phyloP scores from a whole-genome alignment of 2,329 filamentous ascomycete species.

The Thielaviopsis ethacetica region DNA sequence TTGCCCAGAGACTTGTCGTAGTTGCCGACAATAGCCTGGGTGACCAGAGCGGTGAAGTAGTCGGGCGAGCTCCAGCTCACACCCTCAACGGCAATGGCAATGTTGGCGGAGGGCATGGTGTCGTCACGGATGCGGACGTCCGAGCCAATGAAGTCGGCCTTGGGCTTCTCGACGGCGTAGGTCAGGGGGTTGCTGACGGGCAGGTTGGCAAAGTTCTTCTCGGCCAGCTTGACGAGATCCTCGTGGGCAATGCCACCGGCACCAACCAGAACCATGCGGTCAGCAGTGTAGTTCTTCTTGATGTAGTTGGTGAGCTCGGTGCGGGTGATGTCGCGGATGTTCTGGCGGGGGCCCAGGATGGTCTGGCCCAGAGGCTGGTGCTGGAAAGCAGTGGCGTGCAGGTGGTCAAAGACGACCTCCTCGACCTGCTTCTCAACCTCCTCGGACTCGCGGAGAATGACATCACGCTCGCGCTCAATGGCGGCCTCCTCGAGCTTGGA shows the following conservation, averaged over 20 bases:
- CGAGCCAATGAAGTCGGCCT: conserved; percentile 90
- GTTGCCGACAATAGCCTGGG: conserved; percentile 98
- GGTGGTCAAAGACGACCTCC: conserved; percentile 98
- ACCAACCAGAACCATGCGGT: conserved; percentile 97
- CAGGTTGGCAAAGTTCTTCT: conserved; percentile 81
- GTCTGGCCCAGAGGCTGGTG: conserved; percentile 91
- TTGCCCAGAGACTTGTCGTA: conserved; percentile 99
- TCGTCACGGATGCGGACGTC: conserved; percentile 93
- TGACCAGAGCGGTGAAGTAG: conserved; percentile 96
- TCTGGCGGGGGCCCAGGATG: conserved; percentile 93
- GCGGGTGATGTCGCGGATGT: conserved; percentile 90
- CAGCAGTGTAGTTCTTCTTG: conserved; percentile 98
- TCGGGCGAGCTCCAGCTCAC: conserved; percentile 99
- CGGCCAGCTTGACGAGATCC: conserved; percentile 85
- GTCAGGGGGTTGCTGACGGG: conserved; percentile 61
- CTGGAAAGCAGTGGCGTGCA: conserved; percentile 97
- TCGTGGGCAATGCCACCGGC: conserved; percentile 88
- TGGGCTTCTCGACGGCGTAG: conserved; percentile 64
- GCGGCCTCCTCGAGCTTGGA: conserved; percentile 88
- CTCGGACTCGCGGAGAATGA: conserved; percentile 96
- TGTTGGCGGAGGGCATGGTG: conserved; percentile 89
- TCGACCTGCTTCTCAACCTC: conserved; percentile 99
- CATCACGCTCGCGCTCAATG: conserved; percentile 95
- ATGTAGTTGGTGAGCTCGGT: conserved; percentile 90
- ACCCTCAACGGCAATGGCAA: conserved; percentile 96